Conservation (phyloP, 306 rosid genomes). For the Alnus rubra region DNA sequence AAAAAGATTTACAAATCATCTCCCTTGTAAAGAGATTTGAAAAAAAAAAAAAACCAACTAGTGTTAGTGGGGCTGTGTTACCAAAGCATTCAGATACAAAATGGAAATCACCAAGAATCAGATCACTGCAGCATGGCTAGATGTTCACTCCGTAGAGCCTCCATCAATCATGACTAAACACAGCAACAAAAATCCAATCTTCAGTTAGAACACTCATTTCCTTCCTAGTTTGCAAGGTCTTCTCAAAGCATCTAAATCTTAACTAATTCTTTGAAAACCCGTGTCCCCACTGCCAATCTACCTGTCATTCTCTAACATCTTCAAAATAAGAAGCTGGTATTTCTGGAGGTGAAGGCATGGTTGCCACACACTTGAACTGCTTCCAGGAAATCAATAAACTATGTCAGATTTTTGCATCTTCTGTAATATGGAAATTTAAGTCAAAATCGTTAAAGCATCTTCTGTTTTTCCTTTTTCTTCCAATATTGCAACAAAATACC, state of each 20-base stretch:
- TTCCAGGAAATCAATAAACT: conserved; percentile 20
- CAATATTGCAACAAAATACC: conserved; percentile 35
- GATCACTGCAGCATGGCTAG: background rate
- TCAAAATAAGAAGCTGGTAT: conserved; percentile 60
- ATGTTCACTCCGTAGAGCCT: background rate
- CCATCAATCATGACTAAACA: background rate
- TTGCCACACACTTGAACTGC: conserved; percentile 86
- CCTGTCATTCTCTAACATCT: conserved; percentile 34
- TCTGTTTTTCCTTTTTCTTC: background rate
- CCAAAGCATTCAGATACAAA: background rate
- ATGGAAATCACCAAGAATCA: background rate
- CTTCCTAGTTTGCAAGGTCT: background rate
- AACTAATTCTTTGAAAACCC: background rate
- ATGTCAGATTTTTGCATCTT: conserved; percentile 17
- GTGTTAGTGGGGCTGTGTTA: background rate
- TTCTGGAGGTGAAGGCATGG: conserved; percentile 80
- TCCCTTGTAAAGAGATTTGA: background rate
- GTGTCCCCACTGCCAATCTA: background rate
- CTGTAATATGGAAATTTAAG: background rate
- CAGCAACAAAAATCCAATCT: background rate
- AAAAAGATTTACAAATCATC: background rate
- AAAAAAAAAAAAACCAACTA: background rate
- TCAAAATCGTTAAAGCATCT: background rate
- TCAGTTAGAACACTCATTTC: background rate
- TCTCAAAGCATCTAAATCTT: conserved; percentile 28